These are phyloP conservation scores for Ophiocordyceps robertsii DNA, from an alignment of 2,329 filamentous ascomycete genomes.

Conservation along the genomic window DNA sequence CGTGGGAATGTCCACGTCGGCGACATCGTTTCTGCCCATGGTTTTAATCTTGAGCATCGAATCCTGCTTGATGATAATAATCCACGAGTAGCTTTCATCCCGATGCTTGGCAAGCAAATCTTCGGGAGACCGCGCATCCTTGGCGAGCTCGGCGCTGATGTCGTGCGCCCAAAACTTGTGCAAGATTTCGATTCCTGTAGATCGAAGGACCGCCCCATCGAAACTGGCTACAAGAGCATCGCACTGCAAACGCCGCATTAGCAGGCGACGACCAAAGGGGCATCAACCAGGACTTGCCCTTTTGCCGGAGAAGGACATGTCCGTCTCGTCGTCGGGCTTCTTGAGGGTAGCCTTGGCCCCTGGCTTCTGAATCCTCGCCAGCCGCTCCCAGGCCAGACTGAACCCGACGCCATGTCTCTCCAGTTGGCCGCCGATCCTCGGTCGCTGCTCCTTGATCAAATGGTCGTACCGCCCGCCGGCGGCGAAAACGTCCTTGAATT, in stretches of 20 bases:
- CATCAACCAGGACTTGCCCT: slow-evolving; percentile 34
- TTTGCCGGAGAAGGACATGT: slow-evolving; percentile 45
- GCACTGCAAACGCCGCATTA: slow-evolving; percentile 35
- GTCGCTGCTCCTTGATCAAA: slow-evolving; percentile 71
- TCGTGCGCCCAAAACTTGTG: slow-evolving; percentile 69
- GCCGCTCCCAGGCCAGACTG: slow-evolving; percentile 75
- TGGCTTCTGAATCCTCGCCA: slow-evolving; percentile 51
- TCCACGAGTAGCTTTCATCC: slow-evolving; percentile 70
- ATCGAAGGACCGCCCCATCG: slow-evolving; percentile 61
- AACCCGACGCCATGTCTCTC: slow-evolving; percentile 81
- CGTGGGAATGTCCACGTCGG: slow-evolving; percentile 62
- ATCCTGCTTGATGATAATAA: slow-evolving; percentile 75
- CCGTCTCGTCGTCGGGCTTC: slow-evolving; percentile 50
- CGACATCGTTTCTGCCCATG: slow-evolving; percentile 59
- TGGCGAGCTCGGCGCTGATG: slow-evolving; percentile 78
- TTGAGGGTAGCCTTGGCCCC: slow-evolving; percentile 50
- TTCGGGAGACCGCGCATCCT: slow-evolving; percentile 65
- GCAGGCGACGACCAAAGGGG: background rate
- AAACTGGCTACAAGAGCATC: slow-evolving; percentile 87
- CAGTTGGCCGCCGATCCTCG: slow-evolving; percentile 48
- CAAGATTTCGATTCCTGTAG: slow-evolving; percentile 63
- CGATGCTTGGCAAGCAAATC: slow-evolving; percentile 65
- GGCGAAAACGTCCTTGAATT: slow-evolving; percentile 74
- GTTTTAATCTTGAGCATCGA: slow-evolving; percentile 67
- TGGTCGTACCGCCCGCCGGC: slow-evolving; percentile 89